A percentile compares a stretch with the other conserved stretches of the same genome.
Conservation (phyloP, 148 eudicot species). For the Suaeda aralocaspica region DNA sequence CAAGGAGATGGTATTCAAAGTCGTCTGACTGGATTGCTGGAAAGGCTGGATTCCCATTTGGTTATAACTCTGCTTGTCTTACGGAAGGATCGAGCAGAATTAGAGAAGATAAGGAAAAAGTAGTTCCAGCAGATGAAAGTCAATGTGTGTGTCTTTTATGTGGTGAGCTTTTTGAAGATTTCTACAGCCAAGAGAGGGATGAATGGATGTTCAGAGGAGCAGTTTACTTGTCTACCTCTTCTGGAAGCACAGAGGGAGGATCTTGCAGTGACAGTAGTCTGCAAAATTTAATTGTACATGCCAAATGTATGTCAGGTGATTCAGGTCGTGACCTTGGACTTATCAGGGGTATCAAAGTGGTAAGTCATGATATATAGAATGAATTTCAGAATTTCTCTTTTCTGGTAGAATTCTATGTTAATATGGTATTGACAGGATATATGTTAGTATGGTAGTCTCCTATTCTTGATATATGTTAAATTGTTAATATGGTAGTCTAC, state of each 20-base stretch:
- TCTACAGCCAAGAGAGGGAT: slow-evolving; percentile 51
- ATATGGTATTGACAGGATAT: background rate
- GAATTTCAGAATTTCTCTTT: background rate
- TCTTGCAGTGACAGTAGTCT: slow-evolving; percentile 28
- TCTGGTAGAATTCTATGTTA: background rate
- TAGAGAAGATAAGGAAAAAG: slow-evolving; percentile 32
- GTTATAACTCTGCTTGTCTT: slow-evolving; percentile 12
- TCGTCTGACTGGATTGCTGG: slow-evolving; percentile 59
- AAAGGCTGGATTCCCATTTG: slow-evolving; percentile 28
- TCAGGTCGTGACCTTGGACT: slow-evolving; percentile 50
- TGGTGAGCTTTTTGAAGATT: slow-evolving; percentile 91
- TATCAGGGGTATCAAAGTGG: slow-evolving; percentile 48
- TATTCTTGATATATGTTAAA: background rate
- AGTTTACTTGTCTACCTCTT: slow-evolving; percentile 42
- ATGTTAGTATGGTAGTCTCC: too few species aligned
- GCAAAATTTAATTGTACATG: slow-evolving; percentile 65
- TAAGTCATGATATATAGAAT: slow-evolving; percentile 26
- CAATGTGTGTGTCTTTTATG: slow-evolving; percentile 83
- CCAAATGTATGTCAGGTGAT: slow-evolving; percentile 56
- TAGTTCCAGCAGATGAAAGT: slow-evolving; percentile 93
- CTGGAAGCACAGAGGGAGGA: slow-evolving; percentile 29
- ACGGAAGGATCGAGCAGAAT: slow-evolving; percentile 26
- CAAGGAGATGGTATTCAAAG: slow-evolving; percentile 72
- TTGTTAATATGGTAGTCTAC: background rate
- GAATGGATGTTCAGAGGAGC: slow-evolving; percentile 96